Conservation (phyloP, 1,284 basidiomycete species). For the Tausonia pullulans region DNA sequence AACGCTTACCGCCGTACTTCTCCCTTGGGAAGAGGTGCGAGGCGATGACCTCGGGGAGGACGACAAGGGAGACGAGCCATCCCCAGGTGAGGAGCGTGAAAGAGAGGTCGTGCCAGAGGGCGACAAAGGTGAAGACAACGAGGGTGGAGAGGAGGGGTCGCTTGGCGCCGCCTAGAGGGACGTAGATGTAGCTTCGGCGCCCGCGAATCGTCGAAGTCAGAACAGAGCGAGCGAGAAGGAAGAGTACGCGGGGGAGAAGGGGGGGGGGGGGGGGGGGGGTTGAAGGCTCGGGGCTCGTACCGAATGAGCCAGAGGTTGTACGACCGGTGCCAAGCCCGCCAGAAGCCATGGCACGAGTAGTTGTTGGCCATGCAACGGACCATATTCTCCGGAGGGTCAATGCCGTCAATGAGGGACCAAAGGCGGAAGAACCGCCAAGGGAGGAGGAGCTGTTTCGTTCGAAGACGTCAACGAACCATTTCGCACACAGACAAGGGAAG, state of each 20-base stretch:
- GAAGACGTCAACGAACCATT: no score
- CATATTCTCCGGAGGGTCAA: constrained; percentile 98
- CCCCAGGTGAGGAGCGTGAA: constrained; percentile 89
- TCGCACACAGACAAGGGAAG: neutral
- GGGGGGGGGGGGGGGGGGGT: constrained; percentile 3
- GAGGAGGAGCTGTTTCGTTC: constrained; percentile 58
- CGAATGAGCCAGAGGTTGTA: constrained; percentile 95
- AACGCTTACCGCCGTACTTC: constrained; percentile 54
- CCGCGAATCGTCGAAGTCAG: neutral
- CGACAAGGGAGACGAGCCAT: constrained; percentile 86
- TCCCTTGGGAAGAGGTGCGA: constrained; percentile 44
- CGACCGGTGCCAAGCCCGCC: constrained; percentile 91
- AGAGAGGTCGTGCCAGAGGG: constrained; percentile 92
- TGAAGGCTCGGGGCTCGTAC: constrained; percentile 34
- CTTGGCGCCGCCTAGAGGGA: constrained; percentile 72
- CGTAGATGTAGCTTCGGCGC: constrained; percentile 67
- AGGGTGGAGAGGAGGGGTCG: constrained; percentile 55
- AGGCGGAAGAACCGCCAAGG: constrained; percentile 97
- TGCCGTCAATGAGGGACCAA: constrained; percentile 80
- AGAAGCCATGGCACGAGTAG: constrained; percentile 86
- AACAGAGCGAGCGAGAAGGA: neutral
- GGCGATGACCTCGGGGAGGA: constrained; percentile 72
- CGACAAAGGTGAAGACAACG: constrained; percentile 94
- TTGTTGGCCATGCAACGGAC: constrained; percentile 97
- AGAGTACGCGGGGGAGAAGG: neutral